Evolutionary conservation across 2,329 filamentous ascomycete species (phyloP), one percentile per base, ranked within the genome.

Genomic region (Cordyceps tenuipes): DNA sequence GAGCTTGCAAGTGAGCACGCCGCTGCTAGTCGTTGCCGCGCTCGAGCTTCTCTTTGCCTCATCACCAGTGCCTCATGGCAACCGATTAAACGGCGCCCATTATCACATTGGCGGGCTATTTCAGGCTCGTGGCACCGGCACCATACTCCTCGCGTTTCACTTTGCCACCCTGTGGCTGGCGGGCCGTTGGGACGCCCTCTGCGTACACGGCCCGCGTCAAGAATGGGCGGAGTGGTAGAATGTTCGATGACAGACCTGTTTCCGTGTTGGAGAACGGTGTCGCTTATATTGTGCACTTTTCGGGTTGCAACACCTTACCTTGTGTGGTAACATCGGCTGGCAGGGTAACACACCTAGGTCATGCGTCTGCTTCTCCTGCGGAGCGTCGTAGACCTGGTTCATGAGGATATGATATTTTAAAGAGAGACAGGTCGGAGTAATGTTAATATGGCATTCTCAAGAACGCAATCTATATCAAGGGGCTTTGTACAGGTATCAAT

Each of bases 11-110:
- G 73, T 91, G 5, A 78, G 84, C 5, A 85, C 87, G 64, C 84
- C 88, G 3, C 75, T 96, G 2, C 74, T 95, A 5, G 72, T 81
- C 3, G 71, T 93, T 8, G 90, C 90, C 9, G 83, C 82, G 1
- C 66, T 91, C 13, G 90, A 92, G 1, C 66, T 91, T 12, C 90
- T 92, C 60, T 70, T 86, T n/a, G 78, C 77, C 4, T 61, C 53
- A 29, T 57, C 55, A 39, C 57, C 66, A 47, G 48, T 51, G 62
- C 21, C 61, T 55, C 26, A 63, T 49, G 48, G 57, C 61, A 21
- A 52, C 62, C 21, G 61, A 49, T 12, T 51, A 26, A 47, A 46
- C 34, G 62, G 34, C 60, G 61, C 31, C 57, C 61, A 41, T 57
- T 60, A 41, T 59, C 64, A 21, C 62, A 62, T 15, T 61, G 64